Base-by-base conservation (phyloP, 2,329 filamentous ascomycete species). In the Coniella vitis region DNA sequence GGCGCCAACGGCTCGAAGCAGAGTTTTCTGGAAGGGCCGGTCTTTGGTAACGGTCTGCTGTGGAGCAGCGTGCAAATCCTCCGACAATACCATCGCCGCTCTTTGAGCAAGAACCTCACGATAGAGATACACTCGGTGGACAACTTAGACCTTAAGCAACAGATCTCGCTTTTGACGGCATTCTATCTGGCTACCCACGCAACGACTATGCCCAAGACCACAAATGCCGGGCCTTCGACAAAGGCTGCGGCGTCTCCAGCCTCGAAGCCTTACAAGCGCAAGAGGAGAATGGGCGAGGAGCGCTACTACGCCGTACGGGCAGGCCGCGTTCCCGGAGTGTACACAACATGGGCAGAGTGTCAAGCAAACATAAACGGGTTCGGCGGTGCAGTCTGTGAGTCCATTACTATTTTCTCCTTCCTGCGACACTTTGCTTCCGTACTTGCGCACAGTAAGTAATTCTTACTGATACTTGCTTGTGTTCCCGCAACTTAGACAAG, bases 321-420 rank as follows among this genome's bases (percentile, higher is more conserved):
- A 35, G 81, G 82, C 14, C 69, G 71, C 53, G 65, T 62, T 12
- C 78, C 79, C 0, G 81, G 82, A 7, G 75, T 86, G n/a, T 85
- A 84, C 61, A 63, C 70, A 49, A 75, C 67, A 2, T 86, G 80
- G 72, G 59, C 69, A n/a, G 76, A 83, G 45, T 84, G 81, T 58
- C 71, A 80, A 61, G 66, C 69, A 49, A 78, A 83, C 60, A 84
- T 75, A 34, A 69, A 73, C 0, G 79, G 81, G 2, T 83, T 76
- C 62, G 72, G 68, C 59, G 83, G 83, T 17, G 84, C 85, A 49
- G 67, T 76, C 32, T 88, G 86, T 89, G 70, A 65, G 84, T 78
- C 38, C 48, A 32, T 13, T 9, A 14, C 34, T 25, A 17, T 9
- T 10, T 16, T 31, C 21, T 39, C 17, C 16, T 38, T 17, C 21